Conservation (phyloP, 768 basidiomycete species). For the Tricholoma terreum region DNA sequence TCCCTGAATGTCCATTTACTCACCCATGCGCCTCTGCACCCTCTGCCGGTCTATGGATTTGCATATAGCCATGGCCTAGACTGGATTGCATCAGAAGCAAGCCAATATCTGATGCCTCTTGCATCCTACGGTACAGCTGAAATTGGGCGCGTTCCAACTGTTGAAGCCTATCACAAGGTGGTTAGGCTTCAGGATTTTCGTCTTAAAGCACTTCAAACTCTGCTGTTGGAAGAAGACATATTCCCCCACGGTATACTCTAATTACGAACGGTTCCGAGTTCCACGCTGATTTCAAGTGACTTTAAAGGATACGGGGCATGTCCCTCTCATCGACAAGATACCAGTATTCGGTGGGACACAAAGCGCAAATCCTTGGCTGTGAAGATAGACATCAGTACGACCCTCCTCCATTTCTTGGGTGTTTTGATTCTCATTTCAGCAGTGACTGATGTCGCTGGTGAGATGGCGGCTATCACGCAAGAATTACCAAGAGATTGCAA, state of each 20-base stretch:
- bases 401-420: not conserved
- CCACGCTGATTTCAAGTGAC: constrained; percentile 5
- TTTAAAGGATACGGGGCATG: constrained; percentile 57
- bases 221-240: constrained; percentile 56
- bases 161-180: constrained; percentile 61
- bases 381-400: constrained; percentile 53
- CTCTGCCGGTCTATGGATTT: constrained; percentile 62
- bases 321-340: constrained; percentile 43
- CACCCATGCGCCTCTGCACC: constrained; percentile 46
- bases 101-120: constrained; percentile 58
- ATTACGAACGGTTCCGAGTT: not conserved
- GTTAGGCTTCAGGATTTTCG: constrained; percentile 58
- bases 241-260: constrained; percentile 58
- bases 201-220: constrained; percentile 46
- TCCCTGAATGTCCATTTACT: constrained; percentile 50
- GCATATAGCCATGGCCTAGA: constrained; percentile 43
- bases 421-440: constrained; percentile 5
- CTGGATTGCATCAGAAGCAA: constrained; percentile 53
- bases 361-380: constrained; percentile 42
- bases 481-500: constrained; percentile 44
- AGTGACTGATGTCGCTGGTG: constrained; percentile 67
- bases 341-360: constrained; percentile 49
- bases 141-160: constrained; percentile 52
- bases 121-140: constrained; percentile 50
- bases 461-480: constrained; percentile 56